Evolutionary conservation across 2,329 filamentous ascomycete genomes (phyloP).

Genomic region (Trichoderma atrobrunneum): DNA sequence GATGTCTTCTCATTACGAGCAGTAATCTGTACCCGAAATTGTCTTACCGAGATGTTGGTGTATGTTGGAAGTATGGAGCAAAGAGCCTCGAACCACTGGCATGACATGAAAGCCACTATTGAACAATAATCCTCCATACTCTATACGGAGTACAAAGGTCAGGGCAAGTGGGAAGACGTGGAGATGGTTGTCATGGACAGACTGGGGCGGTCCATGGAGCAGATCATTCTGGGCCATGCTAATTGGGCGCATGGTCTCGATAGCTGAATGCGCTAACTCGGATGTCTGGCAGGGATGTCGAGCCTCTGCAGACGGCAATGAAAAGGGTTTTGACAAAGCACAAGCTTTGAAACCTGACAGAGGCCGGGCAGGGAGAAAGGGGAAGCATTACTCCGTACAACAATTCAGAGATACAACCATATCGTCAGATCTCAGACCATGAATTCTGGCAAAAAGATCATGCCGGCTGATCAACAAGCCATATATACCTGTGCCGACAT

Average conservation of each 20-base stretch:
- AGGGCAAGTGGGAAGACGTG: background rate
- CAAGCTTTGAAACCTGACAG: background rate
- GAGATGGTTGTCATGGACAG: conserved; percentile 4
- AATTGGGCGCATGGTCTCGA: conserved; percentile 24
- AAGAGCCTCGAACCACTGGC: background rate
- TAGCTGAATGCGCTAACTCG: conserved; percentile 25
- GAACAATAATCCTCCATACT: background rate
- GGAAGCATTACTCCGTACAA: background rate
- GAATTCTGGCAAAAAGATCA: conserved; percentile 4
- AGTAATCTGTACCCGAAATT: background rate
- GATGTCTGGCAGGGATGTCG: conserved; percentile 22
- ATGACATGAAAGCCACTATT: background rate
- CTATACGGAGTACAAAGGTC: background rate
- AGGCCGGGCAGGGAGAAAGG: background rate
- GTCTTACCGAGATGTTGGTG: background rate
- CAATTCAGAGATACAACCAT: background rate
- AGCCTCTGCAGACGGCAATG: background rate
- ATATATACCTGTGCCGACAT: conserved; percentile 11
- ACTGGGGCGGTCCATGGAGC: conserved; percentile 21
- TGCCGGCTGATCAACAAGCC: conserved; percentile 26
- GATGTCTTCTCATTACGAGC: background rate
- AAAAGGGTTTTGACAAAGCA: background rate
- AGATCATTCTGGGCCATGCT: conserved; percentile 27
- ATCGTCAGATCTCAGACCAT: background rate
- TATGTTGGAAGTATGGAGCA: background rate